Percentiles rank a stretch among this genome's conserved stretches.
Evolutionary conservation across 148 eudicot genomes (phyloP).

Genomic region (Selenicereus undatus): DNA sequence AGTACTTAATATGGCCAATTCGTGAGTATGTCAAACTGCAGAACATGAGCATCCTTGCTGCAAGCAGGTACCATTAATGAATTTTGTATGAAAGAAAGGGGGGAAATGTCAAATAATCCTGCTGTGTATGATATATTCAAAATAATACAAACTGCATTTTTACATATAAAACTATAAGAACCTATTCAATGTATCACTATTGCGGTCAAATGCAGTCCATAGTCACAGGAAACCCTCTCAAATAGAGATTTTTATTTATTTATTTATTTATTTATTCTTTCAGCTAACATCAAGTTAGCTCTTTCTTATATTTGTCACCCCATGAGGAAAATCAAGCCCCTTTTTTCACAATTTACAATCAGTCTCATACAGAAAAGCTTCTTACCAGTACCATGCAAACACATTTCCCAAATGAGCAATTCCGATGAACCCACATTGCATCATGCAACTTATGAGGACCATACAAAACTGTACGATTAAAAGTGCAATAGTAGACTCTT

Average conservation of each 20-base stretch:
- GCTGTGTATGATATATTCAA: background rate
- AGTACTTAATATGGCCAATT: slow-evolving; percentile 1
- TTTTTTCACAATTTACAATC: background rate
- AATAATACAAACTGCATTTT: background rate
- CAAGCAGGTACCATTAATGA: background rate
- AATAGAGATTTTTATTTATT: too few relatives aligned
- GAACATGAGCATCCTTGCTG: slow-evolving; percentile 1
- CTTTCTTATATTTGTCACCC: too few relatives aligned
- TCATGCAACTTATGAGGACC: background rate
- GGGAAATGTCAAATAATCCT: background rate
- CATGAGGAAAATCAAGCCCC: background rate
- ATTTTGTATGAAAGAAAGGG: background rate
- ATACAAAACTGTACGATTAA: background rate
- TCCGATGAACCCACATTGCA: background rate
- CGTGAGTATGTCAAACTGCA: slow-evolving; percentile 7
- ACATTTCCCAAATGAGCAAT: background rate
- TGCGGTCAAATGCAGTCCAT: too few relatives aligned
- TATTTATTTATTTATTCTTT: too few relatives aligned
- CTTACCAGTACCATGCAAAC: background rate
- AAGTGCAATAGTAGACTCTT: background rate
- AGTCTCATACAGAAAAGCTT: background rate
- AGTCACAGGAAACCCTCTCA: too few relatives aligned
- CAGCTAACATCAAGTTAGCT: too few relatives aligned
- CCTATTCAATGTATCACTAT: background rate
- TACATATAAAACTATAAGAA: background rate